phyloP scores from a whole-genome alignment of 768 basidiomycete genomes.

The Suillus variegatus region DNA sequence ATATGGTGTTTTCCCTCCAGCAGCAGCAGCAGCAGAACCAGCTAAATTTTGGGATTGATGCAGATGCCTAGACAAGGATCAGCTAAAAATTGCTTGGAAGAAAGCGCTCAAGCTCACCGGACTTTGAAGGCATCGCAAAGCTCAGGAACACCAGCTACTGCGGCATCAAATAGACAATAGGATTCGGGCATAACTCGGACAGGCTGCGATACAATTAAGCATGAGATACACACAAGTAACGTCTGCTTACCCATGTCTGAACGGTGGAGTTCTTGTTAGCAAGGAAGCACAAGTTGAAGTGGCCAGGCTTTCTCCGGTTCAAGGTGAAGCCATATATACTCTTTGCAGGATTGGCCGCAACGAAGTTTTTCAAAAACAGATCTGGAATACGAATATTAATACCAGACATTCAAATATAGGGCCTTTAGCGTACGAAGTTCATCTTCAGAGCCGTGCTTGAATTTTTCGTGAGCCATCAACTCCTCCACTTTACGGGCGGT shows the following conservation, averaged over 20 bases:
- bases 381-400: slow-evolving; percentile 46
- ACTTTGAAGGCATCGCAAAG: slow-evolving; percentile 98
- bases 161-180: slow-evolving; percentile 88
- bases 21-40: slow-evolving; percentile 38
- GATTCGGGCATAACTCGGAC: slow-evolving; percentile 86
- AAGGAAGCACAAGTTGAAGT: slow-evolving; percentile 91
- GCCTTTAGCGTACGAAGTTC: slow-evolving; percentile 75
- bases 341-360: slow-evolving; percentile 90
- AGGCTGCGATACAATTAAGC: slow-evolving; percentile 48
- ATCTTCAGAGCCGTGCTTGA: slow-evolving; percentile 83
- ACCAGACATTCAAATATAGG: not conserved
- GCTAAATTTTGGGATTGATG: slow-evolving; percentile 73
- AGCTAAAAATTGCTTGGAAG: slow-evolving; percentile 1
- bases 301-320: slow-evolving; percentile 87
- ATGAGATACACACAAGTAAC: not conserved
- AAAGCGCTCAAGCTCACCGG: slow-evolving; percentile 43
- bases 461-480: slow-evolving; percentile 93
- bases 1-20: slow-evolving; percentile 80
- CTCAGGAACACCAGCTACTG: slow-evolving; percentile 89
- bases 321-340: slow-evolving; percentile 95
- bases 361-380: slow-evolving; percentile 83
- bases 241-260: slow-evolving; percentile 76
- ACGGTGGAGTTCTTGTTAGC: slow-evolving; percentile 89
- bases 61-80: slow-evolving; percentile 53
- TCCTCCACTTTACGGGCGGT: slow-evolving; percentile 94